These are phyloP conservation scores for Atkinsonella hypoxylon DNA, from an alignment of 2,329 filamentous ascomycete genomes.

Conservation along the genomic window DNA sequence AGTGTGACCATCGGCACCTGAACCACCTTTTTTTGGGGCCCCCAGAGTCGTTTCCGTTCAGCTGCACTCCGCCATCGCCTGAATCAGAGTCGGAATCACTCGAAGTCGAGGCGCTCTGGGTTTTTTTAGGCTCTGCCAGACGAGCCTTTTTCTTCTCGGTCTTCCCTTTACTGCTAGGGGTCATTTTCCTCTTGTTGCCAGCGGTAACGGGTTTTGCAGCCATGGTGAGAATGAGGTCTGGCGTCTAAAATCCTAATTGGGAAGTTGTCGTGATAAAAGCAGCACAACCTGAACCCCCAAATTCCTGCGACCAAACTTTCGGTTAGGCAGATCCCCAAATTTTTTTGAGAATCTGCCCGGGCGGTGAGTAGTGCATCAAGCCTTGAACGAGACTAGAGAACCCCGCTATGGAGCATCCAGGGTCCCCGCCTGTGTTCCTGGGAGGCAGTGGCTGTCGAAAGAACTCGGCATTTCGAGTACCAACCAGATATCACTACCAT, in stretches of 20 bases:
- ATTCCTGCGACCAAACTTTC: background rate
- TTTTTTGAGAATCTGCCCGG: conserved; percentile 22
- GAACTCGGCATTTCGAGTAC: background rate
- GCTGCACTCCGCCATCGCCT: conserved; percentile 35
- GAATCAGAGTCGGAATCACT: conserved; percentile 31
- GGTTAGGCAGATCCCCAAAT: conserved; percentile 6
- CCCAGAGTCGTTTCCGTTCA: conserved; percentile 25
- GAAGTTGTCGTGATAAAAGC: background rate
- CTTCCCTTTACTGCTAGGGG: conserved; percentile 30
- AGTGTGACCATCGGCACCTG: conserved; percentile 22
- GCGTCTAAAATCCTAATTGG: background rate
- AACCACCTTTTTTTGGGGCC: conserved; percentile 21
- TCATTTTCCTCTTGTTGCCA: conserved; percentile 47
- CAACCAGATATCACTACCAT: background rate
- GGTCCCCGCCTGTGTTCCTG: conserved; percentile 12
- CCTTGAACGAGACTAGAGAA: conserved; percentile 9
- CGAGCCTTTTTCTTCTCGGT: conserved; percentile 39
- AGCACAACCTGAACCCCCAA: background rate
- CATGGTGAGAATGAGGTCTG: conserved; percentile 22
- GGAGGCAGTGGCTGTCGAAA: background rate
- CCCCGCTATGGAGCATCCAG: conserved; percentile 16
- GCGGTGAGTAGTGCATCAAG: conserved; percentile 21
- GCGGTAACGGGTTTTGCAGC: conserved; percentile 33
- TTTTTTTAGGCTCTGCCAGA: conserved; percentile 23
- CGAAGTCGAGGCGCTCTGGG: conserved; percentile 17